phyloP scores from a whole-genome alignment of 2,329 filamentous ascomycete genomes.

The Drechslerella coelobrocha region DNA sequence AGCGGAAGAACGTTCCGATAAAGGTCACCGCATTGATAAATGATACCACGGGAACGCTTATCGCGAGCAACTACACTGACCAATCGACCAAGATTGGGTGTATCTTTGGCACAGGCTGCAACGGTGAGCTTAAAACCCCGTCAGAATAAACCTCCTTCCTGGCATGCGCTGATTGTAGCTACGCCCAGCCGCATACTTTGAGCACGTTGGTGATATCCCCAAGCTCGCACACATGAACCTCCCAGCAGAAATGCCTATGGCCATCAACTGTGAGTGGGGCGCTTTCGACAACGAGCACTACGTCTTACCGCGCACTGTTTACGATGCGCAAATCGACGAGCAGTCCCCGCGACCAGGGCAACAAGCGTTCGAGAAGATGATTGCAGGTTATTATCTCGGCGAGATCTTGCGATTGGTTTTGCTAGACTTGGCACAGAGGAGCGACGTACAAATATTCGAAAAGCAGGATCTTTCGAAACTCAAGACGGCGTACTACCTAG shows the following conservation, averaged over 20 bases:
- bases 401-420: conserved; percentile 91
- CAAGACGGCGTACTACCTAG: conserved; percentile 84
- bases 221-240: conserved; percentile 93
- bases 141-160: conserved; percentile 1
- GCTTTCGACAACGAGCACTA: conserved; percentile 94
- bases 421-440: conserved; percentile 82
- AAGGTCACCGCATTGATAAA: conserved; percentile 94
- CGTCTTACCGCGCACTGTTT: conserved; percentile 82
- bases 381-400: conserved; percentile 89
- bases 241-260: conserved; percentile 81
- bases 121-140: conserved; percentile 59
- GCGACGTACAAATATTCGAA: conserved; percentile 77
- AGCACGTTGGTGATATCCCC: conserved; percentile 85
- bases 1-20: conserved; percentile 82
- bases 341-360: conserved; percentile 91
- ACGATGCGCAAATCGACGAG: conserved; percentile 86
- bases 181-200: conserved; percentile 83
- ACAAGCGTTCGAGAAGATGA: conserved; percentile 98
- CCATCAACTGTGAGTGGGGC: conserved; percentile 97
- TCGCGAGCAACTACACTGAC: conserved; percentile 97
- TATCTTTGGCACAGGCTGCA: conserved; percentile 98
- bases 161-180: not conserved
- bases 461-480: conserved; percentile 80
- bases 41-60: conserved; percentile 95
- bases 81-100: conserved; percentile 90